Percentiles rank a stretch among this genome's conserved stretches.
Evolutionary conservation across 2,329 filamentous ascomycete species (phyloP).

Genomic region (Allantophomopsis cytisporea): DNA sequence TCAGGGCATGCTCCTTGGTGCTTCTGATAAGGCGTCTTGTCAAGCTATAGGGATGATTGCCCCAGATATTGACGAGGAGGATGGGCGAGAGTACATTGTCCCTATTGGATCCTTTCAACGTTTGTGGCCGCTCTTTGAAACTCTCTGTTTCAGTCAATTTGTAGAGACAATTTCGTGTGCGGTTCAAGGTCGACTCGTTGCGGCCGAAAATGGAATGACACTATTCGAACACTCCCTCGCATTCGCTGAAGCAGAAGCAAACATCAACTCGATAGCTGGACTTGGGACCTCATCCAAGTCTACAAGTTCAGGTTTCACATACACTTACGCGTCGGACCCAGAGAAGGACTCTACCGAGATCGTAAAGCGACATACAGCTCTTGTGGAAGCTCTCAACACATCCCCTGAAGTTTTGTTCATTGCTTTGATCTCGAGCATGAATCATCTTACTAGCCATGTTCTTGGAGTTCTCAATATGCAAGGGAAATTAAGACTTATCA

Average conservation of each 20-base stretch:
- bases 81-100: conserved; percentile 32
- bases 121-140: conserved; percentile 63
- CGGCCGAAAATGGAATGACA: conserved; percentile 88
- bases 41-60: conserved; percentile 57
- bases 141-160: conserved; percentile 65
- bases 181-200: conserved; percentile 66
- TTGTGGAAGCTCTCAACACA: conserved; percentile 65
- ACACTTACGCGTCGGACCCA: conserved; percentile 28
- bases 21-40: conserved; percentile 65
- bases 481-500: conserved; percentile 66
- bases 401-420: conserved; percentile 81
- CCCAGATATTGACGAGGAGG: conserved; percentile 29
- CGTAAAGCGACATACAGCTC: conserved; percentile 50
- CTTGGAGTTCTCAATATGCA: conserved; percentile 73
- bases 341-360: conserved; percentile 28
- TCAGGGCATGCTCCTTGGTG: conserved; percentile 58
- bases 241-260: conserved; percentile 88
- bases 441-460: conserved; percentile 73
- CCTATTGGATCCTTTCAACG: conserved; percentile 58
- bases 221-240: conserved; percentile 92
- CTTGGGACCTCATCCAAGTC: conserved; percentile 33
- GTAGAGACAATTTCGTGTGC: conserved; percentile 81
- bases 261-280: conserved; percentile 67
- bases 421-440: conserved; percentile 77
- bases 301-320: conserved; percentile 21